These are phyloP conservation scores for Trametes cingulata DNA, from an alignment of 768 basidiomycete genomes.

Conservation along the genomic window DNA sequence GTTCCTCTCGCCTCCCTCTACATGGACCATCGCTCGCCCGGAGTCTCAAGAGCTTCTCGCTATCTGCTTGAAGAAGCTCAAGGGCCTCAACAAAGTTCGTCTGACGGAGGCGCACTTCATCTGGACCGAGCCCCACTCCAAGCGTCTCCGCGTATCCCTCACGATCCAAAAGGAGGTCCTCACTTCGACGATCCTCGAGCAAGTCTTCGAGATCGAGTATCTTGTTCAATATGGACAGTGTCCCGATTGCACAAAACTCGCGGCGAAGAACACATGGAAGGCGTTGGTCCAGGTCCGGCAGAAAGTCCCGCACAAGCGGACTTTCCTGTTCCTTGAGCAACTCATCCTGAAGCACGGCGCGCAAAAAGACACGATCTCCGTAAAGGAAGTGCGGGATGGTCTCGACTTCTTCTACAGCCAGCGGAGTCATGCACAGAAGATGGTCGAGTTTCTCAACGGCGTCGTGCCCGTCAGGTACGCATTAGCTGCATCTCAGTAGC, in stretches of 20 bases:
- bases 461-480: conserved; percentile 87
- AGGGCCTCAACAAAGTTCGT: conserved; percentile 90
- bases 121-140: conserved; percentile 99
- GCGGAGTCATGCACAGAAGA: conserved; percentile 90
- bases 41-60: conserved; percentile 94
- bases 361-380: conserved; percentile 92
- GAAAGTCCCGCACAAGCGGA: conserved; percentile 97
- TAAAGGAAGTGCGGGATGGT: conserved; percentile 93
- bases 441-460: conserved; percentile 89
- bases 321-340: conserved; percentile 96
- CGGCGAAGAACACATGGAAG: conserved; percentile 99
- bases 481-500: not conserved
- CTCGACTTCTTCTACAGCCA: conserved; percentile 96
- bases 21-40: conserved; percentile 84
- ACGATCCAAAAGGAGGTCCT: conserved; percentile 99
- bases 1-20: conserved; percentile 85
- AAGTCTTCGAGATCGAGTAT: conserved; percentile 96
- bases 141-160: conserved; percentile 86
- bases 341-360: conserved; percentile 95
- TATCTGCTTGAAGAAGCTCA: conserved; percentile 92
- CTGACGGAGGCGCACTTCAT: conserved; percentile 98
- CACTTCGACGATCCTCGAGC: conserved; percentile 92
- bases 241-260: conserved; percentile 88
- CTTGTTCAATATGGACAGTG: conserved; percentile 95
- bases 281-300: conserved; percentile 98